Percentiles rank a stretch among this genome's conserved stretches.
Evolutionary conservation across 306 rosid species (phyloP).

Genomic region (Citrullus mucosospermus): DNA sequence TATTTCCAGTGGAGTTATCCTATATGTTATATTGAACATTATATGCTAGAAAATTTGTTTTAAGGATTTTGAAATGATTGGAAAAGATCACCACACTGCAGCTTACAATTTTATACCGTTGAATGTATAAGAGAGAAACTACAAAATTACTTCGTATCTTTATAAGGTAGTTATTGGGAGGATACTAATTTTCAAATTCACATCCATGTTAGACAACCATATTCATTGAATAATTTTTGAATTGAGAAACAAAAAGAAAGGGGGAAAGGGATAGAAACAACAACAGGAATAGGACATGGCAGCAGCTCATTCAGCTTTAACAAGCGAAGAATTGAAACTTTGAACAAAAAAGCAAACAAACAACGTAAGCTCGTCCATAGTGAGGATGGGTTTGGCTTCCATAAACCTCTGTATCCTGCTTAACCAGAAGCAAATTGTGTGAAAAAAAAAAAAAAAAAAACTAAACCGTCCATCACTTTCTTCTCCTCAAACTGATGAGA

Average conservation of each 20-base stretch:
- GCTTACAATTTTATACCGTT: too few relatives aligned
- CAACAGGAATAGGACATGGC: not conserved
- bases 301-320: not conserved
- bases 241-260: not conserved
- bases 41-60: not conserved
- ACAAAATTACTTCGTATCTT: not conserved
- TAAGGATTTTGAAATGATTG: too few relatives aligned
- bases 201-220: not conserved
- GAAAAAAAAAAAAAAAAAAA: not conserved
- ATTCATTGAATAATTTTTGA: not conserved
- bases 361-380: not conserved
- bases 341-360: not conserved
- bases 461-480: not conserved
- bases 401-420: not conserved
- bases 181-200: too few relatives aligned
- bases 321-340: not conserved
- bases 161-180: not conserved
- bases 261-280: not conserved
- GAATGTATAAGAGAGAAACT: not conserved
- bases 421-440: not conserved
- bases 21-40: not conserved
- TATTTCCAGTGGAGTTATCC: not conserved
- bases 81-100: too few relatives aligned
- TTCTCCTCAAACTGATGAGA: not conserved
- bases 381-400: not conserved